phyloP scores from a whole-genome alignment of 345 rosid genomes.

The Ceriops tagal region DNA sequence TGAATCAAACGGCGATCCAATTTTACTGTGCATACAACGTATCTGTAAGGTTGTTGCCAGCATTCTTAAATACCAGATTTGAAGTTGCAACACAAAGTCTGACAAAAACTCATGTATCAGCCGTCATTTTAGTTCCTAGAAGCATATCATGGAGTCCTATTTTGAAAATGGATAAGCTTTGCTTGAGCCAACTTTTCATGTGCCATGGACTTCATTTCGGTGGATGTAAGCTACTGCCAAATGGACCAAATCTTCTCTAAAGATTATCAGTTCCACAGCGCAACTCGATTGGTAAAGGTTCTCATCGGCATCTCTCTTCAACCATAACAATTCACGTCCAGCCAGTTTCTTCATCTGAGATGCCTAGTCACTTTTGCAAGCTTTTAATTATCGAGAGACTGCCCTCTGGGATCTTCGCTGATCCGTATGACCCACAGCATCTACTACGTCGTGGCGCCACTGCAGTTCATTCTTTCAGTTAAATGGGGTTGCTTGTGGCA shows the following conservation, averaged over 20 bases:
- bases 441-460: conserved; percentile 55
- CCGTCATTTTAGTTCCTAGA: conserved; percentile 1
- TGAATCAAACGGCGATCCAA: neutral
- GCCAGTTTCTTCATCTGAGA: conserved; percentile 20
- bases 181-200: conserved; percentile 40
- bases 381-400: conserved; percentile 56
- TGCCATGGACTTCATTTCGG: conserved; percentile 23
- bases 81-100: neutral
- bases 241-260: conserved; percentile 18
- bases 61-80: conserved; percentile 26
- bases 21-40: neutral
- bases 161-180: conserved; percentile 42
- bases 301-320: conserved; percentile 68
- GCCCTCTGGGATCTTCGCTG: conserved; percentile 82
- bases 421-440: conserved; percentile 82
- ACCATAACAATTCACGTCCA: conserved; percentile 40
- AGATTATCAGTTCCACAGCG: conserved; percentile 36
- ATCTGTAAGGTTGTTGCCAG: neutral
- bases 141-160: conserved; percentile 52
- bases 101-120: too few relatives aligned
- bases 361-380: conserved; percentile 33
- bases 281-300: conserved; percentile 69
- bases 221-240: conserved; percentile 29
- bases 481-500: neutral
- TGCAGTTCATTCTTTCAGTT: neutral